These are phyloP conservation scores for Macrotyloma uniflorum DNA, from an alignment of 306 rosid genomes.

Conservation along the genomic window DNA sequence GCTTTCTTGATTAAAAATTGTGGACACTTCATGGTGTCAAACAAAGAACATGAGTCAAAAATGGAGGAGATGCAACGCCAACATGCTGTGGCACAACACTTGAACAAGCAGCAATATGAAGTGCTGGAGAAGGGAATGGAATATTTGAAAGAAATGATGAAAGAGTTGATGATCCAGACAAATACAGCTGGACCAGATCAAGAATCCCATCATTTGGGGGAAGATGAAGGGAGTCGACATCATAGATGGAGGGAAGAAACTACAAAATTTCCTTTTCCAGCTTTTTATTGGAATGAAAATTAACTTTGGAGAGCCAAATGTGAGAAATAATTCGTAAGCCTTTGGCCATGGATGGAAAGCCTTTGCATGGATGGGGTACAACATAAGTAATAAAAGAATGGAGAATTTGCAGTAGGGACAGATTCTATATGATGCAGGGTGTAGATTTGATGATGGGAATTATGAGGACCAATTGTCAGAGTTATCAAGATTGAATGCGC, in stretches of 20 bases:
- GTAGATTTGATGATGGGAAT: neutral
- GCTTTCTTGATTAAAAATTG: neutral
- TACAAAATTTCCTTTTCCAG: no score
- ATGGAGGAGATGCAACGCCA: neutral
- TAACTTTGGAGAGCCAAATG: no score
- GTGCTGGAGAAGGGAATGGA: neutral
- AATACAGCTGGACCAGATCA: neutral
- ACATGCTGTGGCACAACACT: neutral
- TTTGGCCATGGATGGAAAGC: neutral
- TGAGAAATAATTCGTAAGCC: no score
- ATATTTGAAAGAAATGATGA: neutral
- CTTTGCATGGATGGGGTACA: neutral
- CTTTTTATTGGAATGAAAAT: no score
- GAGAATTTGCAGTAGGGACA: neutral
- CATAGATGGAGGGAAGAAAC: neutral
- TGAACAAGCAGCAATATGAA: neutral
- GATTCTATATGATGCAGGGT: neutral
- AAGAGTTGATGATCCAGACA: neutral
- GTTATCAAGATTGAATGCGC: neutral
- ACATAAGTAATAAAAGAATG: neutral
- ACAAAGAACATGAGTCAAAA: neutral
- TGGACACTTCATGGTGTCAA: neutral
- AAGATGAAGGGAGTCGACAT: no score
- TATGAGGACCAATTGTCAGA: neutral
- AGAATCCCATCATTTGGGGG: neutral